phyloP scores from a whole-genome alignment of 2,329 filamentous ascomycete species.

The Didymellaceae sp. region DNA sequence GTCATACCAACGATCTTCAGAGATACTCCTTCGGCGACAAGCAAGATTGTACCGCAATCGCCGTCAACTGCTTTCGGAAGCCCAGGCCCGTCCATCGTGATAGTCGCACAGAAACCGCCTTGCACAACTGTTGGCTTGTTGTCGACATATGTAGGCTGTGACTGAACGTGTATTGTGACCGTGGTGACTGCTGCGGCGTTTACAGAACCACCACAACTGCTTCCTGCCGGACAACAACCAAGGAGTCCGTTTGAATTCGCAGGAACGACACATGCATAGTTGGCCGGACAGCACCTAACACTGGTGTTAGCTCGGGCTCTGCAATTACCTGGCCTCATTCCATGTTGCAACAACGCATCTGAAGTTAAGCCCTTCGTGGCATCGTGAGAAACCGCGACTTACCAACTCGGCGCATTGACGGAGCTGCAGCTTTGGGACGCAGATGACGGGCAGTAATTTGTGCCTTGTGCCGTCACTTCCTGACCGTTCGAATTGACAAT shows the following conservation, averaged over 20 bases:
- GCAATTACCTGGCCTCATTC: background rate
- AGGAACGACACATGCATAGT: constrained; percentile 43
- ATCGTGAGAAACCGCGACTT: constrained; percentile 18
- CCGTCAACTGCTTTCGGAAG: constrained; percentile 43
- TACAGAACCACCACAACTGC: constrained; percentile 41
- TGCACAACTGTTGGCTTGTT: constrained; percentile 30
- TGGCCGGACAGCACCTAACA: constrained; percentile 47
- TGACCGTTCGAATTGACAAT: constrained; percentile 44
- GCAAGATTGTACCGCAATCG: constrained; percentile 47
- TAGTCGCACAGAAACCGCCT: constrained; percentile 46
- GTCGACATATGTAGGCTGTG: constrained; percentile 37
- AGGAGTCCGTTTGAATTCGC: constrained; percentile 43
- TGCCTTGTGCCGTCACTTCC: constrained; percentile 42
- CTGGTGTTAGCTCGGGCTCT: background rate
- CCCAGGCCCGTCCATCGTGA: constrained; percentile 45
- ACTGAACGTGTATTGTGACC: constrained; percentile 43
- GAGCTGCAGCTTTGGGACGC: constrained; percentile 52
- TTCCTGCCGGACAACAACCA: constrained; percentile 48
- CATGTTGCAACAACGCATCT: too few species aligned
- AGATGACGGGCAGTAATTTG: constrained; percentile 42
- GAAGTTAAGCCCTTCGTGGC: too few species aligned
- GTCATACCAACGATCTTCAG: constrained; percentile 28
- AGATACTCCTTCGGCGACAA: constrained; percentile 38
- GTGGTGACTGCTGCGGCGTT: constrained; percentile 44
- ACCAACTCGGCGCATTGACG: constrained; percentile 54